A percentile compares a stretch with the other conserved stretches of the same genome.
phyloP scores from a whole-genome alignment of 2,329 filamentous ascomycete species.

The Cladophialophora psammophila region DNA sequence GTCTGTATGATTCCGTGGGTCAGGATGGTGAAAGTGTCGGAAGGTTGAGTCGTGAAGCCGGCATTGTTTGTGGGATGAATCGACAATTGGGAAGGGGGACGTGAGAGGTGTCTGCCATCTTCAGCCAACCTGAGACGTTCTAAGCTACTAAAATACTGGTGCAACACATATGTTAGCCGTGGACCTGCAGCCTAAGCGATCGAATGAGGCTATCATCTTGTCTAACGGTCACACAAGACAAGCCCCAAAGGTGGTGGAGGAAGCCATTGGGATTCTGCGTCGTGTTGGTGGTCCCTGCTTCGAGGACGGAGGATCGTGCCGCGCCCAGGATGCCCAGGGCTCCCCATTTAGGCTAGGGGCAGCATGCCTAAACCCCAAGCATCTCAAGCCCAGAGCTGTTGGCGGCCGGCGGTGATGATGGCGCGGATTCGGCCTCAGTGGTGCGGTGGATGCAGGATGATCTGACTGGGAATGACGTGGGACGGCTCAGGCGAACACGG shows the following conservation, averaged over 20 bases:
- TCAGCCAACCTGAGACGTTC: conserved; percentile 45
- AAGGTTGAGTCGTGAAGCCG: conserved; percentile 22
- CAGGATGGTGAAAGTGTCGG: conserved; percentile 20
- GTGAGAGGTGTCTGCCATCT: conserved; percentile 35
- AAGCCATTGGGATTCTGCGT: conserved; percentile 3
- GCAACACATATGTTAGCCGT: conserved; percentile 39
- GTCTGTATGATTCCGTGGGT: conserved; percentile 21
- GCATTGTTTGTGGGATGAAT: conserved; percentile 24
- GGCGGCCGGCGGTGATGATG: conserved; percentile 1
- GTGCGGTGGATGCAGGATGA: neutral
- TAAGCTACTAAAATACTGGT: conserved; percentile 46
- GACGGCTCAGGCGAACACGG: neutral
- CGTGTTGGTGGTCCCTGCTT: conserved; percentile 16
- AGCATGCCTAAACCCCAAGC: conserved; percentile 27
- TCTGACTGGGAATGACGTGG: conserved; percentile 24
- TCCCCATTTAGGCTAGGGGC: conserved; percentile 24
- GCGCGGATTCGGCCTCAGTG: conserved; percentile 1
- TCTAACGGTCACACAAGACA: conserved; percentile 27
- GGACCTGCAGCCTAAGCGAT: conserved; percentile 36
- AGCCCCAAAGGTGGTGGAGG: conserved; percentile 21
- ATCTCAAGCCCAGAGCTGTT: conserved; percentile 14
- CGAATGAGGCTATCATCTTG: conserved; percentile 22
- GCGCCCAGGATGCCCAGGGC: conserved; percentile 20
- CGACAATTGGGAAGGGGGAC: conserved; percentile 30
- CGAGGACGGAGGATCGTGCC: conserved; percentile 27